phyloP scores from a whole-genome alignment of 208 protist species.

The Trypanosoma cruzi region DNA sequence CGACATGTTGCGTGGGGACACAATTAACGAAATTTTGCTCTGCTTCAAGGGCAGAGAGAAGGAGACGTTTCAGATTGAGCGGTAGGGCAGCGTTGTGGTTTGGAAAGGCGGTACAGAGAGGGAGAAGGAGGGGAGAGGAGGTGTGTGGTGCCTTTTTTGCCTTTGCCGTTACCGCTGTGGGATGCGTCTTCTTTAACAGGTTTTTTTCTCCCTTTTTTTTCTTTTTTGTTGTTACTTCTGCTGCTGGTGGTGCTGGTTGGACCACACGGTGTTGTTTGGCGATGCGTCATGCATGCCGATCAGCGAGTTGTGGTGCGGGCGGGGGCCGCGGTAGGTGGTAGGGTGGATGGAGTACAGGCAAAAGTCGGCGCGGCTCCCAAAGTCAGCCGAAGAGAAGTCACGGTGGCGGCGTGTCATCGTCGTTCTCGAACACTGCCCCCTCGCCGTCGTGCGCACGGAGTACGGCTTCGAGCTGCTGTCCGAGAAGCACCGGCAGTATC shows the following conservation, averaged over 20 bases:
- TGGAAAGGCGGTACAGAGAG: neutral
- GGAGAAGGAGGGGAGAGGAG: neutral
- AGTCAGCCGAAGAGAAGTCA: slow-evolving; percentile 86
- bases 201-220: slow-evolving; percentile 4
- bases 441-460: slow-evolving; percentile 95
- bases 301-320: neutral
- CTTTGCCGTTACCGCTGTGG: neutral
- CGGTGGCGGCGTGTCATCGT: slow-evolving; percentile 94
- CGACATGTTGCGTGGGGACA: slow-evolving; percentile 89
- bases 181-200: neutral
- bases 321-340: neutral
- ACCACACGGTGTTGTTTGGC: neutral
- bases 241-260: neutral
- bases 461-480: slow-evolving; percentile 97
- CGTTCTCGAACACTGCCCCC: slow-evolving; percentile 94
- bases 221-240: neutral
- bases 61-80: slow-evolving; percentile 80
- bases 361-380: slow-evolving; percentile 85
- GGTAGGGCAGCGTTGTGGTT: slow-evolving; percentile 17
- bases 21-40: slow-evolving; percentile 89
- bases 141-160: neutral
- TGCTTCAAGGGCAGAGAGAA: slow-evolving; percentile 77
- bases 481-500: slow-evolving; percentile 95
- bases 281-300: neutral
- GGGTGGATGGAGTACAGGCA: slow-evolving; percentile 75